These are phyloP conservation scores for Auricularia auricula-judae DNA, from an alignment of 768 basidiomycete genomes.

Conservation along the genomic window DNA sequence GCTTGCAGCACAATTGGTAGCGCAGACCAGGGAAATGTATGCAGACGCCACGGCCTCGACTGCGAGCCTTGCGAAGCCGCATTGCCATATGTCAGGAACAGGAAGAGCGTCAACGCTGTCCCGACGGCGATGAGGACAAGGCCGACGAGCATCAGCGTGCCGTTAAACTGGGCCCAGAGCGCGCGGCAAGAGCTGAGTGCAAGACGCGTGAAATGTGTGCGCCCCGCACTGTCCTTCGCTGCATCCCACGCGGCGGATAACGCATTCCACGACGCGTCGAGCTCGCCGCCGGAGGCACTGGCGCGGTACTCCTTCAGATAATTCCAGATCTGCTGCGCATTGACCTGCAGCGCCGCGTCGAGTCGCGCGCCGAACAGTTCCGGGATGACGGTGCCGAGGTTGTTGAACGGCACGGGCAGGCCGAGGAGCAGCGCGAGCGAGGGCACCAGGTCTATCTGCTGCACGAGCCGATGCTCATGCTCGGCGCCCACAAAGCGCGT, in stretches of 20 bases:
- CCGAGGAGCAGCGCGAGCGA: conserved; percentile 84
- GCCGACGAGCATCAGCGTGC: conserved; percentile 64
- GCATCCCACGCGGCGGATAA: conserved; percentile 39
- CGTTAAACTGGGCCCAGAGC: conserved; percentile 94
- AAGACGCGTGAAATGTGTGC: conserved; percentile 42
- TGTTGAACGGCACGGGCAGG: conserved; percentile 90
- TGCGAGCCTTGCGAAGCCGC: neutral
- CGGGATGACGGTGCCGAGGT: conserved; percentile 83
- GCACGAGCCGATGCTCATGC: conserved; percentile 46
- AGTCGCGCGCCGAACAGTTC: conserved; percentile 69
- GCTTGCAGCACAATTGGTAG: conserved; percentile 58
- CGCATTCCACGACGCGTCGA: conserved; percentile 50
- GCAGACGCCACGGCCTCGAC: neutral
- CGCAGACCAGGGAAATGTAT: conserved; percentile 9
- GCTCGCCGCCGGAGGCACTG: conserved; percentile 59
- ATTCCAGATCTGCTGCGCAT: conserved; percentile 59
- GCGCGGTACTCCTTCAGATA: conserved; percentile 73
- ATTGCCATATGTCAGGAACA: conserved; percentile 27
- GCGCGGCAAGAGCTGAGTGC: conserved; percentile 64
- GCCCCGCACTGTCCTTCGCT: conserved; percentile 8
- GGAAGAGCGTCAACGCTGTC: conserved; percentile 39
- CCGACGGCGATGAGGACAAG: conserved; percentile 48
- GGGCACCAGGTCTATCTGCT: conserved; percentile 91
- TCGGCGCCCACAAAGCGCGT: conserved; percentile 12
- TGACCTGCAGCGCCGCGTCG: conserved; percentile 51